Conservation (phyloP, 164 flowering plant species). For the Vitis riparia region DNA sequence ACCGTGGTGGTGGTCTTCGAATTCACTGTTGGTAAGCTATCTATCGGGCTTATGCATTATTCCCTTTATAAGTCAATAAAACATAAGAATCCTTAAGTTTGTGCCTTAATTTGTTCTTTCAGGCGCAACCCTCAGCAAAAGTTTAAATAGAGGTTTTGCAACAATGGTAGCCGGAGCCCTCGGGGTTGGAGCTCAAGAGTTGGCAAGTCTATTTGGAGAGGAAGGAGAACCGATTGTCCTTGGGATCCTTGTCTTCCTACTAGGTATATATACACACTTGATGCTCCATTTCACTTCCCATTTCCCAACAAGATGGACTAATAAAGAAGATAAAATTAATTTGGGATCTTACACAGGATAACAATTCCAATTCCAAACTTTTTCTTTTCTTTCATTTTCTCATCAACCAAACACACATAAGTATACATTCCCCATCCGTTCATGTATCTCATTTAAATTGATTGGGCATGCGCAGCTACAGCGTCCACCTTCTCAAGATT, state of each 20-base stretch:
- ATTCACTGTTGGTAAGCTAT: slow-evolving; percentile 60
- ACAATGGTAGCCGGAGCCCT: slow-evolving; percentile 69
- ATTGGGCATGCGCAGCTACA: slow-evolving; percentile 42
- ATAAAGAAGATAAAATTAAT: too few species aligned
- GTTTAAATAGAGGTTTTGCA: slow-evolving; percentile 71
- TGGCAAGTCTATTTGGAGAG: slow-evolving; percentile 55
- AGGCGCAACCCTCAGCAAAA: slow-evolving; percentile 73
- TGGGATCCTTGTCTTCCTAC: slow-evolving; percentile 52
- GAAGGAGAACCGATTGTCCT: slow-evolving; percentile 64
- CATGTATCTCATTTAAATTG: not conserved
- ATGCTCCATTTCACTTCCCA: too few species aligned
- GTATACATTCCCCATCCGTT: too few species aligned
- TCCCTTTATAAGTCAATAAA: too few species aligned
- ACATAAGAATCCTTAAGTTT: not conserved
- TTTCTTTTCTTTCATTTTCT: too few species aligned
- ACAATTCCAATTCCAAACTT: too few species aligned
- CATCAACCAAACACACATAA: too few species aligned
- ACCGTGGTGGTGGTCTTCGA: slow-evolving; percentile 84
- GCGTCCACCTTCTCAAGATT: slow-evolving; percentile 61
- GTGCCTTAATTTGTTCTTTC: not conserved
- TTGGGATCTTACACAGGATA: too few species aligned
- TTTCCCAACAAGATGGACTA: too few species aligned
- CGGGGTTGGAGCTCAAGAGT: slow-evolving; percentile 62
- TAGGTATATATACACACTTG: slow-evolving; percentile 38
- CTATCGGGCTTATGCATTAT: too few species aligned